Base-by-base conservation (phyloP, 768 basidiomycete genomes). In the Termitomyces sp. region DNA sequence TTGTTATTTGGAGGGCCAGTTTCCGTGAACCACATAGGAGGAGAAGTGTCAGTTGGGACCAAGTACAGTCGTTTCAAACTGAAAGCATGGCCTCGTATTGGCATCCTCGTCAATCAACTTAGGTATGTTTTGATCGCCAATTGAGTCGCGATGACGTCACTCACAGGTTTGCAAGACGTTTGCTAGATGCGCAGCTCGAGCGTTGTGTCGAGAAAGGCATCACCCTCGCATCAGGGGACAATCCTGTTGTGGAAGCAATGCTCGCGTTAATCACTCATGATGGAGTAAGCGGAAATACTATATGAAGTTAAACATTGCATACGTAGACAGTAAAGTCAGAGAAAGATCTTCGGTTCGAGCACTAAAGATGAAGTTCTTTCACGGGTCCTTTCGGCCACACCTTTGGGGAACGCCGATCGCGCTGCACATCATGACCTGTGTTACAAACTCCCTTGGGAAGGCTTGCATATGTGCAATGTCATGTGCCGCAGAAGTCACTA, bases 81-180 rank as follows among this genome's bases (percentile, higher is more conserved):
- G 59, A 83, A 79, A 55, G 90, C 92, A 0, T 91, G 87, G 83
- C 90, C 94, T n/a, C 81, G 93, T 9, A 95, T 96, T 49, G 94
- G 93, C 2, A 85, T 94, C 12, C 79, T 97, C 29, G 88, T 92
- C 42, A 94, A 94, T 65, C 91, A 94, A 62, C 72, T 94, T 12
- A 79, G 91, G 91, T 90, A 67, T 59, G 77, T 69, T 24, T 37
- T 16, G 9, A 18, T 2, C 44, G 27, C n/a, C 24, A 24, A n/a
- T 20, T 9, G n/a, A 31, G 29, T n/a, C 7, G 56, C 41, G 29
- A 26, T 24, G 27, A 13, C 10, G 36, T 52, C 26, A 27, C 31
- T 51, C 18, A 46, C 16, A 13, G 20, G 7, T 18, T 34, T 49
- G 55, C 4, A 88, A 52, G 92, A 50, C 80, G 84, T 53, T 71